Evolutionary conservation across 2,329 filamentous ascomycete genomes (phyloP), one percentile per base, ranked within the genome.

Genomic region (Trichophyton verrucosum): DNA sequence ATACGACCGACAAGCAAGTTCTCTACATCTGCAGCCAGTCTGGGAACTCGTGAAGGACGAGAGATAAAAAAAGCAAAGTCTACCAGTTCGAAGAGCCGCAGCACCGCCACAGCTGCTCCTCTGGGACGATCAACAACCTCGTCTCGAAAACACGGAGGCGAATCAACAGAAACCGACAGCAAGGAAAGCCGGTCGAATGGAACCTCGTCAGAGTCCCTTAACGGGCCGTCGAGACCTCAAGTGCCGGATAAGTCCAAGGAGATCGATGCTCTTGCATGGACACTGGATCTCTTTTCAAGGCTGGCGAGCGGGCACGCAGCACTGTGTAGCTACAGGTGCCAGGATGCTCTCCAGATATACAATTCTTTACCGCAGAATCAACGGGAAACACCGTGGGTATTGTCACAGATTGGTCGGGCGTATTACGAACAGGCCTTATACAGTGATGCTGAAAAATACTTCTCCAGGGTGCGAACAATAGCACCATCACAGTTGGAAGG

Each of bases 391-490:
- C 89, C 94, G 1, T 97, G 91, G 89, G 90, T 96, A 13, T 80
- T 96, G 61, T 86, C 91, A 4, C 90, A 95, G 69, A 86, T 97
- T 70, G 95, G 91, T 6, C 88, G 89, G 66, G 90, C 91, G 17
- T 84, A 95, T 70, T 96, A 95, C 71, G 94, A 99, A 76, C 89
- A 92, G 71, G 87, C 88, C 8, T 83, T 87, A 65, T 96, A 97
- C 70, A 78, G 80, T 1, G 89, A 96, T 64, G 90, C 94, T 2
- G 92, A 96, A 71, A 89, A 88, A 65, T 88, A 86, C 68, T 99
- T 96, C 72, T 81, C 85, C 61, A 85, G 86, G 61, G 83, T 99
- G 65, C 86, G 90, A 58, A 82, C 86, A 36, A 80, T 94, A 66
- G 86, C 89, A 11, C 92, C 92, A 0, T 88, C 89, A 0, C 85